Conservation (phyloP, 352 stramenopile species). For the Phytophthora fragariae region DNA sequence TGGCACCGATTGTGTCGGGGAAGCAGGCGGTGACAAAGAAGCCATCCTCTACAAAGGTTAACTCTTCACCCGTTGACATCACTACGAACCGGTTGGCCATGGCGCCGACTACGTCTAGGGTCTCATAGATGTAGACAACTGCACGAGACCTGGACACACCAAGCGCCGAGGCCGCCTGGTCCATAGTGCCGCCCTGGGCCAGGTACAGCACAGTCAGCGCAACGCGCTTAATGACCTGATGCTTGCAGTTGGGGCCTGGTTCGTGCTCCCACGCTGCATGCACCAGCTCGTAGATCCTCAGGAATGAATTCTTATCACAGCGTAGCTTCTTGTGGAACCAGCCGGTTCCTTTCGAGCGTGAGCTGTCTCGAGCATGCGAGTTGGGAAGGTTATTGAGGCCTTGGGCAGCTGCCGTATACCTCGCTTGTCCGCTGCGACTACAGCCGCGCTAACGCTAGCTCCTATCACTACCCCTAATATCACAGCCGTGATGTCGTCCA, state of each 20-base stretch:
- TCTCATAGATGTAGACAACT: conserved; percentile 33
- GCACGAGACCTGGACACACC: conserved; percentile 21
- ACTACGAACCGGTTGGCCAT: conserved; percentile 8
- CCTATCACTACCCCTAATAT: too few species aligned
- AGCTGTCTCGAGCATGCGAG: too few species aligned
- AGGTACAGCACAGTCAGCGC: too few species aligned
- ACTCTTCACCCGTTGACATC: not conserved
- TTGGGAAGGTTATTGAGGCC: too few species aligned
- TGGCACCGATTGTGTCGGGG: conserved; percentile 14
- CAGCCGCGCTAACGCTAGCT: too few species aligned
- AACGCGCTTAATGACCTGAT: too few species aligned
- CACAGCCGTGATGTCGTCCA: too few species aligned
- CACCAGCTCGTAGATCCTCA: conserved; percentile 16
- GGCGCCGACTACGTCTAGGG: conserved; percentile 12
- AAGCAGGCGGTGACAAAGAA: conserved; percentile 16
- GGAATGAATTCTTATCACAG: conserved; percentile 22
- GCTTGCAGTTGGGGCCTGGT: not conserved
- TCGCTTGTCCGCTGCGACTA: too few species aligned
- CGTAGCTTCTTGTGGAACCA: conserved; percentile 24
- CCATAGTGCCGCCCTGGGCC: too few species aligned
- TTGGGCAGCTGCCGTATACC: too few species aligned
- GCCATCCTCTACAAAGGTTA: not conserved
- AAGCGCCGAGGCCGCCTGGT: conserved; percentile 2
- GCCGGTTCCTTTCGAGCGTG: not conserved
- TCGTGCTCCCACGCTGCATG: not conserved